Conservation (phyloP, 441 rosid species). For the Pelargonium citronellum region DNA sequence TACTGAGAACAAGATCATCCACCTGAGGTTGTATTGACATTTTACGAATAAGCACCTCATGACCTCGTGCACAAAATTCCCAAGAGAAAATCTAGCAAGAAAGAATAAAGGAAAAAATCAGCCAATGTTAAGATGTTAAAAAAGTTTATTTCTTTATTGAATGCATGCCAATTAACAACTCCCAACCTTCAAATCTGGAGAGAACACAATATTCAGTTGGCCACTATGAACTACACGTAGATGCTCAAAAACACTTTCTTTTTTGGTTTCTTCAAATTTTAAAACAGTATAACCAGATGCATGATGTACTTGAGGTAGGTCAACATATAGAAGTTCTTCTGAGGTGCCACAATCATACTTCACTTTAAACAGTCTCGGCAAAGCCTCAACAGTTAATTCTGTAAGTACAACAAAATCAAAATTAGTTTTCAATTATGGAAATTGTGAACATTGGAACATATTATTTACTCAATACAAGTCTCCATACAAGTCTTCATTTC, state of each 20-base stretch:
- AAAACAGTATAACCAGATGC: slow-evolving; percentile 36
- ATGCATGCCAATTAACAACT: too few species aligned
- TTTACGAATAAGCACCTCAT: too few species aligned
- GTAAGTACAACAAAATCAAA: slow-evolving; percentile 11
- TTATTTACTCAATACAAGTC: neutral
- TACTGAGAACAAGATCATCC: too few species aligned
- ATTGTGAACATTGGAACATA: neutral
- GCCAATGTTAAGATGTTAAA: too few species aligned
- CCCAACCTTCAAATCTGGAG: slow-evolving; percentile 38
- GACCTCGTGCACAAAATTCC: too few species aligned
- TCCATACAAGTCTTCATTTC: too few species aligned
- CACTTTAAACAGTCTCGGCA: slow-evolving; percentile 41
- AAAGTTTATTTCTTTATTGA: too few species aligned
- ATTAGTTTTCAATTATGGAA: neutral
- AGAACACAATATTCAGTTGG: slow-evolving; percentile 40
- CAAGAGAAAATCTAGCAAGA: too few species aligned
- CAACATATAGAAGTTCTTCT: slow-evolving; percentile 42
- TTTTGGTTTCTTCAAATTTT: slow-evolving; percentile 39
- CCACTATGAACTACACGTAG: slow-evolving; percentile 47
- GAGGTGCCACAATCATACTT: slow-evolving; percentile 44
- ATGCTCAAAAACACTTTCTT: slow-evolving; percentile 46
- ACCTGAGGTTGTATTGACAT: too few species aligned
- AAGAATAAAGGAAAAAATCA: too few species aligned
- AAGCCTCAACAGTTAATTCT: slow-evolving; percentile 43
- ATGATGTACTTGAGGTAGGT: slow-evolving; percentile 38